Conservation (phyloP, 768 basidiomycete genomes). For the Lactarius tabidus region DNA sequence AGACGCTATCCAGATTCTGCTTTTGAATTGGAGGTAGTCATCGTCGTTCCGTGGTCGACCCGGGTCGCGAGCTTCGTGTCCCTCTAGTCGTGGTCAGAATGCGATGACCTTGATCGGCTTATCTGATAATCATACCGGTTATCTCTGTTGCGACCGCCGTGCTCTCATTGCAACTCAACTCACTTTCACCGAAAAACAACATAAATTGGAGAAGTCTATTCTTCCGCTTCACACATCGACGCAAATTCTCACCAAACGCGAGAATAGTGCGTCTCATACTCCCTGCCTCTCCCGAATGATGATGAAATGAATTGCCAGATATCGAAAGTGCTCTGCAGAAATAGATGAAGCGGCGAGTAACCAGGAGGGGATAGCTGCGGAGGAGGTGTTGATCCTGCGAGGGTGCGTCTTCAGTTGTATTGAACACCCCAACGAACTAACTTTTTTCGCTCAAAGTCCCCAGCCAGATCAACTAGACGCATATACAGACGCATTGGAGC, state of each 20-base stretch:
- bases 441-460: constrained; percentile 45
- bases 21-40: no score
- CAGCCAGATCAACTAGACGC: constrained; percentile 59
- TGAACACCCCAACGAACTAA: background rate
- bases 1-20: no score
- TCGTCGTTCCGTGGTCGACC: no score
- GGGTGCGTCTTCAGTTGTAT: constrained; percentile 46
- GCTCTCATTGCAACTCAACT: no score
- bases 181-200: no score
- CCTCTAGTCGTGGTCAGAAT: no score
- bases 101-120: no score
- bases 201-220: constrained; percentile 84
- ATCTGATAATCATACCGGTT: no score
- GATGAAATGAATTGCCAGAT: constrained; percentile 47
- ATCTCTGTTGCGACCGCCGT: no score
- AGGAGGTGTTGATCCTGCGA: constrained; percentile 73
- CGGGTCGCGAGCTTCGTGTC: no score
- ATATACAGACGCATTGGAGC: constrained; percentile 71
- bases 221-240: constrained; percentile 77
- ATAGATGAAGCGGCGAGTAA: constrained; percentile 76
- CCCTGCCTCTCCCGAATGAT: background rate
- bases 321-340: constrained; percentile 72
- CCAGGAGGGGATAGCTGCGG: constrained; percentile 69
- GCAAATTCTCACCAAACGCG: constrained; percentile 66
- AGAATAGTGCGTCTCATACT: constrained; percentile 52